Conservation (phyloP, 495 filamentous ascomycete species). For the Penicillium odoratum region DNA sequence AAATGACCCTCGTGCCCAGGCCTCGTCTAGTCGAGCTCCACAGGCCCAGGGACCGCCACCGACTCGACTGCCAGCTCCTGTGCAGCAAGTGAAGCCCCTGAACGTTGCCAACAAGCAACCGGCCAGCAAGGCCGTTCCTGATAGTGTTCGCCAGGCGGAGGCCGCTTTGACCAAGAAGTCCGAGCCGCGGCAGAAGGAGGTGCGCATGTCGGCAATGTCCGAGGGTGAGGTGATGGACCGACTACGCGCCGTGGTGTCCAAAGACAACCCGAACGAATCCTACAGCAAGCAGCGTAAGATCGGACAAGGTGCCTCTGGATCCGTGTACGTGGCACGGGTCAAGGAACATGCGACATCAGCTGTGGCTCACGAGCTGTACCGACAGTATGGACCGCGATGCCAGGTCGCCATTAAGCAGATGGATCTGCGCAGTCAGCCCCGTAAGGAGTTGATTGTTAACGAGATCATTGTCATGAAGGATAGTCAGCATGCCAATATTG, state of each 20-base stretch:
- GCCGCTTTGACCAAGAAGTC: conserved; percentile 75
- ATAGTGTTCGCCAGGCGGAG: conserved; percentile 78
- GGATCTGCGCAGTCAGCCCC: conserved; percentile 94
- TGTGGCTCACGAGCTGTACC: conserved; percentile 65
- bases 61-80: conserved; percentile 60
- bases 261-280: conserved; percentile 83
- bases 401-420: conserved; percentile 99
- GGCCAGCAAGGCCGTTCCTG: conserved; percentile 46
- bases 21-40: conserved; percentile 47
- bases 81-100: conserved; percentile 77
- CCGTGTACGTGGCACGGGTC: conserved; percentile 95
- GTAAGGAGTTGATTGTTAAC: conserved; percentile 98
- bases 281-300: conserved; percentile 99
- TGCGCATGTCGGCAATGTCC: conserved; percentile 96
- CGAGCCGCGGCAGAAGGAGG: conserved; percentile 76
- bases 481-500: conserved; percentile 95
- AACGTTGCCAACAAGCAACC: conserved; percentile 82
- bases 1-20: conserved; percentile 40
- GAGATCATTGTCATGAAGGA: conserved; percentile 99
- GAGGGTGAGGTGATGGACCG: conserved; percentile 97
- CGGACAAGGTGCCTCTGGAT: conserved; percentile 95
- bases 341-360: conserved; percentile 69
- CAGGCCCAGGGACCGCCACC: conserved; percentile 46
- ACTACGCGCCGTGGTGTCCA: conserved; percentile 87
- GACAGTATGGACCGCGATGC: conserved; percentile 66